phyloP scores from a whole-genome alignment of 2,329 filamentous ascomycete species.

The Chlorencoelia australis region DNA sequence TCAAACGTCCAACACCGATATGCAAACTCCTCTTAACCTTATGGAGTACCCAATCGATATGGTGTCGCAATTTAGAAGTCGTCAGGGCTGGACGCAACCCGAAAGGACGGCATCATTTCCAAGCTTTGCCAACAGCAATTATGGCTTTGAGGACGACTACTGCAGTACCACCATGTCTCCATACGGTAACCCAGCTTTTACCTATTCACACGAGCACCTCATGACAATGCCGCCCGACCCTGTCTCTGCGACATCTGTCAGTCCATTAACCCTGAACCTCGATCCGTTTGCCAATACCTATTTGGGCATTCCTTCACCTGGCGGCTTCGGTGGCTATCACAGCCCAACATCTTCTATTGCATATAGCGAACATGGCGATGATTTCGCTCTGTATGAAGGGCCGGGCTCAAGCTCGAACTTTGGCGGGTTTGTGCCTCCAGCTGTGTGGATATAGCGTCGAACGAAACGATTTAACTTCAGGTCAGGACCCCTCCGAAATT shows the following conservation, averaged over 20 bases:
- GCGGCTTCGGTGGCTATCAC: conserved; percentile 40
- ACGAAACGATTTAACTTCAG: conserved; percentile 27
- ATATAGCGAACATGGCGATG: conserved; percentile 53
- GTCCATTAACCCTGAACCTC: conserved; percentile 44
- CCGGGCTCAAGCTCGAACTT: conserved; percentile 25
- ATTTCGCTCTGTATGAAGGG: conserved; percentile 28
- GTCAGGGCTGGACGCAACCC: conserved; percentile 58
- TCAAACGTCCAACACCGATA: conserved; percentile 43
- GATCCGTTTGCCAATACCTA: conserved; percentile 43
- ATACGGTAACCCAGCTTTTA: conserved; percentile 49
- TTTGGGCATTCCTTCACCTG: conserved; percentile 52
- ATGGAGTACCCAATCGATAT: conserved; percentile 67
- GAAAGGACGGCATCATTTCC: conserved; percentile 50
- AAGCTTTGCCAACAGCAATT: conserved; percentile 47
- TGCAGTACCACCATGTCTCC: conserved; percentile 36
- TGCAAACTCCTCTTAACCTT: conserved; percentile 52
- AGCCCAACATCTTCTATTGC: conserved; percentile 52
- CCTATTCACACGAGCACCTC: conserved; percentile 54
- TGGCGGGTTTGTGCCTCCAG: conserved; percentile 29
- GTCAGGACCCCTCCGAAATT: conserved; percentile 25
- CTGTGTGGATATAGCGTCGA: conserved; percentile 28
- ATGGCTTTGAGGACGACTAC: conserved; percentile 37
- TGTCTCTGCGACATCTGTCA: conserved; percentile 38
- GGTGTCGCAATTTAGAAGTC: conserved; percentile 56
- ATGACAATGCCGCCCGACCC: conserved; percentile 42